These are phyloP conservation scores for Butyriboletus loyo DNA, from an alignment of 768 basidiomycete species.

Conservation along the genomic window DNA sequence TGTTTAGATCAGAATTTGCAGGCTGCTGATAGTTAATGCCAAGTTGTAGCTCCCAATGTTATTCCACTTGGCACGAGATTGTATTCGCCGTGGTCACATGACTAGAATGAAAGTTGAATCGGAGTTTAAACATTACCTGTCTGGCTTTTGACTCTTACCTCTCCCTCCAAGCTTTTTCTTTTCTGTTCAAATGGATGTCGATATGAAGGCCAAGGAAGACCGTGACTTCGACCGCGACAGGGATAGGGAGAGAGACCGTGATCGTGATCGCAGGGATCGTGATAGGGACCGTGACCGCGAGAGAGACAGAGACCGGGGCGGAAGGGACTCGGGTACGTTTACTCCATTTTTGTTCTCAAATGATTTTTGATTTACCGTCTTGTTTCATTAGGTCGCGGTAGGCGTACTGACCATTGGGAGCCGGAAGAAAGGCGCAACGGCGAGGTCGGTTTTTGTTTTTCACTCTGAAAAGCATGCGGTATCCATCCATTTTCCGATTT, in stretches of 20 bases:
- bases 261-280: conserved; percentile 42
- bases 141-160: conserved; percentile 13
- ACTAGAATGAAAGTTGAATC: conserved; percentile 11
- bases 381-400: conserved; percentile 40
- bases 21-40: neutral
- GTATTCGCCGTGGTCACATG: conserved; percentile 14
- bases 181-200: conserved; percentile 61
- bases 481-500: neutral
- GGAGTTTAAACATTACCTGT: conserved; percentile 13
- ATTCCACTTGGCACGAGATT: too few relatives aligned
- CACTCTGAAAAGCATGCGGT: neutral
- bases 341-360: neutral
- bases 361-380: neutral
- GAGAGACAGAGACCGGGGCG: conserved; percentile 46
- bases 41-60: neutral
- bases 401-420: conserved; percentile 75
- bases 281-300: conserved; percentile 40
- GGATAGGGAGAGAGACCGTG: conserved; percentile 43
- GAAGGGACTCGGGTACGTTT: conserved; percentile 56
- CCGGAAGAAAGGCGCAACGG: conserved; percentile 73
- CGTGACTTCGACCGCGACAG: conserved; percentile 59
- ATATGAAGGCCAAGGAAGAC: conserved; percentile 79
- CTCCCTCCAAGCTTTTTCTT: conserved; percentile 2
- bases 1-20: too few relatives aligned
- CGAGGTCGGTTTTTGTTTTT: conserved; percentile 48